These are phyloP conservation scores for Abelmoschus esculentus DNA, from an alignment of 345 rosid species.

Conservation along the genomic window DNA sequence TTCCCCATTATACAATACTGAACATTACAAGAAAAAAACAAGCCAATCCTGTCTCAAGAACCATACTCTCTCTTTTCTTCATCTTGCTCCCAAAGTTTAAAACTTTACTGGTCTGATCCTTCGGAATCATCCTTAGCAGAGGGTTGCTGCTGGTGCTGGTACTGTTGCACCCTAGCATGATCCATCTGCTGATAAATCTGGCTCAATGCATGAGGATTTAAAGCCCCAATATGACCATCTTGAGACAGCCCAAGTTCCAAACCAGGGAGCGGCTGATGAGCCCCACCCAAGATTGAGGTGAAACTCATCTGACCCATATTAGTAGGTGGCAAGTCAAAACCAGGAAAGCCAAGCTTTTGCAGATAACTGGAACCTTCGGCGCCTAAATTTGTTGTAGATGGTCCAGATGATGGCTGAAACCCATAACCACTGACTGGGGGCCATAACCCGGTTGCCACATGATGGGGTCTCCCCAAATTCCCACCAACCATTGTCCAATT, in stretches of 20 bases:
- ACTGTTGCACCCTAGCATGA: constrained; percentile 39
- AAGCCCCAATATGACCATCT: constrained; percentile 11
- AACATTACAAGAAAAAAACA: constrained; percentile 24
- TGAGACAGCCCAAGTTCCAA: constrained; percentile 92
- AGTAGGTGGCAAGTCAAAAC: constrained; percentile 36
- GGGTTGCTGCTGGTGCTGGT: constrained; percentile 33
- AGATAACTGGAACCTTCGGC: constrained; percentile 44
- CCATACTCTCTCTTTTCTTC: constrained; percentile 15
- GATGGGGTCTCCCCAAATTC: too few species aligned
- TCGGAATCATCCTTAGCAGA: constrained; percentile 75
- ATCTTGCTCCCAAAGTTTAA: constrained; percentile 14
- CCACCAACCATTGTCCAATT: too few species aligned
- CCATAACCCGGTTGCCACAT: too few species aligned
- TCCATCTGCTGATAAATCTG: constrained; percentile 94
- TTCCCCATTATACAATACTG: constrained; percentile 46
- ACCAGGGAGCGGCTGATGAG: constrained; percentile 64
- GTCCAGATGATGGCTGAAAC: too few species aligned
- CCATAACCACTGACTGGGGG: too few species aligned
- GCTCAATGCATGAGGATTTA: constrained; percentile 62
- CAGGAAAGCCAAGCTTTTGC: constrained; percentile 28
- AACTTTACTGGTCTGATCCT: constrained; percentile 59
- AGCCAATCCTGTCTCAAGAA: constrained; percentile 27
- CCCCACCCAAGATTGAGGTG: constrained; percentile 57
- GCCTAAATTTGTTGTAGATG: constrained; percentile 37
- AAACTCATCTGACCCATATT: constrained; percentile 70